A percentile compares a stretch with the other conserved stretches of the same genome.
Conservation (phyloP, 257 asterid species). For the Ligustrum vulgare region DNA sequence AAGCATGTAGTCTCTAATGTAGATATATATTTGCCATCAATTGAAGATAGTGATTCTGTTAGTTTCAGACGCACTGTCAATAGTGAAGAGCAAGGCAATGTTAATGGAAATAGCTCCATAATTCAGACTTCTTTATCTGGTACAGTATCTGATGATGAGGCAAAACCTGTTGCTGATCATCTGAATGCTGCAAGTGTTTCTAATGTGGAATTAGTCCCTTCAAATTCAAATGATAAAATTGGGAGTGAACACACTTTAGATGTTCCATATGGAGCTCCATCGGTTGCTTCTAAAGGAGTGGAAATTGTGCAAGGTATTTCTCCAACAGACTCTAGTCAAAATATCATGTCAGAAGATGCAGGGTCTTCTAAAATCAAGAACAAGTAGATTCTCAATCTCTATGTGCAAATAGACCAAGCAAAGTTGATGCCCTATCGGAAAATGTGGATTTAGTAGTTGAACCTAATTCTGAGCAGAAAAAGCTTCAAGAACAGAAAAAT, state of each 20-base stretch:
- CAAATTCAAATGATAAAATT: slow-evolving; percentile 38
- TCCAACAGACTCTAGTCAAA: slow-evolving; percentile 49
- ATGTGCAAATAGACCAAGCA: slow-evolving; percentile 43
- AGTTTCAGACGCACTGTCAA: slow-evolving; percentile 34
- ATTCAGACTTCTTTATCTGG: slow-evolving; percentile 52
- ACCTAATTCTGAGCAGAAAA: slow-evolving; percentile 47
- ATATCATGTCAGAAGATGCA: slow-evolving; percentile 35
- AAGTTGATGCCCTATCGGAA: slow-evolving; percentile 36
- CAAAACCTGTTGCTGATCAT: slow-evolving; percentile 41
- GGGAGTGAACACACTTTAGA: slow-evolving; percentile 37
- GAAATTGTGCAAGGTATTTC: slow-evolving; percentile 39
- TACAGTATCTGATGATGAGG: slow-evolving; percentile 42
- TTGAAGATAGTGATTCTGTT: slow-evolving; percentile 41
- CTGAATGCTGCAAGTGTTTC: slow-evolving; percentile 40
- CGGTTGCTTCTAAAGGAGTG: slow-evolving; percentile 35
- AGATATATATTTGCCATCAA: slow-evolving; percentile 28
- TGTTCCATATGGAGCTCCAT: slow-evolving; percentile 37
- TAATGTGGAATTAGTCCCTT: slow-evolving; percentile 39
- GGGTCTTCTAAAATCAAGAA: slow-evolving; percentile 35
- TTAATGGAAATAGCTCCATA: slow-evolving; percentile 40
- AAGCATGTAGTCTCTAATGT: slow-evolving; percentile 46
- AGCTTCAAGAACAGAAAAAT: slow-evolving; percentile 50
- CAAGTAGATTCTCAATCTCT: slow-evolving; percentile 42
- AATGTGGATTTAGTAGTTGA: slow-evolving; percentile 44
- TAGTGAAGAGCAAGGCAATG: slow-evolving; percentile 38